These are phyloP conservation scores for Naganishia cerealis DNA, from an alignment of 1,284 basidiomycete genomes.

Conservation along the genomic window DNA sequence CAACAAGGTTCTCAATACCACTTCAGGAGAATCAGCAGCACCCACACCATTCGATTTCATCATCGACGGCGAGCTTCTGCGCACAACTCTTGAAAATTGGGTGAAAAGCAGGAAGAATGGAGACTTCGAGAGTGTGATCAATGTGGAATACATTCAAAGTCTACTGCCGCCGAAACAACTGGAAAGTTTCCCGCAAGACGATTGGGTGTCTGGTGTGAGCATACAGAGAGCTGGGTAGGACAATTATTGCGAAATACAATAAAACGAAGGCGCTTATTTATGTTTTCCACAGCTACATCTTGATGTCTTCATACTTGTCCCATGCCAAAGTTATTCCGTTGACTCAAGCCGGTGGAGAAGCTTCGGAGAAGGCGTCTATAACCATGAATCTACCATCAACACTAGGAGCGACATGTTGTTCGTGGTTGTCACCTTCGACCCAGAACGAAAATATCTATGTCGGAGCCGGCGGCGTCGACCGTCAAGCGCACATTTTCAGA, in stretches of 20 bases:
- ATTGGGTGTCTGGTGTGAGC: constrained; percentile 87
- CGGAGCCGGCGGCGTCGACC: constrained; percentile 79
- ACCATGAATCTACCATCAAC: constrained; percentile 51
- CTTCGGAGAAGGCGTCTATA: constrained; percentile 31
- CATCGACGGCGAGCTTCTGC: constrained; percentile 75
- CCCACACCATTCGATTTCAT: constrained; percentile 94
- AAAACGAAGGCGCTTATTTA: neutral
- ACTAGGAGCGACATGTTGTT: constrained; percentile 69
- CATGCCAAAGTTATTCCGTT: constrained; percentile 68
- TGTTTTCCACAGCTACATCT: constrained; percentile 60
- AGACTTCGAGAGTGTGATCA: constrained; percentile 68
- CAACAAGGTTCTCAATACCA: constrained; percentile 82
- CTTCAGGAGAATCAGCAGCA: constrained; percentile 47
- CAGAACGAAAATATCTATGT: constrained; percentile 57
- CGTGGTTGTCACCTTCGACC: constrained; percentile 59
- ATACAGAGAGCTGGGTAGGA: constrained; percentile 68
- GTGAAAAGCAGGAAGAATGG: constrained; percentile 69
- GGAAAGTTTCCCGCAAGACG: constrained; percentile 79
- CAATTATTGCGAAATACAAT: neutral
- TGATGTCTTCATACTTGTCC: constrained; percentile 80
- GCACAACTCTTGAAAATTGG: constrained; percentile 74
- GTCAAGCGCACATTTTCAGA: constrained; percentile 67
- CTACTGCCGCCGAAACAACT: constrained; percentile 84
- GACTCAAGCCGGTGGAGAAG: constrained; percentile 33
- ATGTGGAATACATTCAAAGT: constrained; percentile 91